Conservation (phyloP, 1,284 basidiomycete species). For the Ganoderma multipileum region DNA sequence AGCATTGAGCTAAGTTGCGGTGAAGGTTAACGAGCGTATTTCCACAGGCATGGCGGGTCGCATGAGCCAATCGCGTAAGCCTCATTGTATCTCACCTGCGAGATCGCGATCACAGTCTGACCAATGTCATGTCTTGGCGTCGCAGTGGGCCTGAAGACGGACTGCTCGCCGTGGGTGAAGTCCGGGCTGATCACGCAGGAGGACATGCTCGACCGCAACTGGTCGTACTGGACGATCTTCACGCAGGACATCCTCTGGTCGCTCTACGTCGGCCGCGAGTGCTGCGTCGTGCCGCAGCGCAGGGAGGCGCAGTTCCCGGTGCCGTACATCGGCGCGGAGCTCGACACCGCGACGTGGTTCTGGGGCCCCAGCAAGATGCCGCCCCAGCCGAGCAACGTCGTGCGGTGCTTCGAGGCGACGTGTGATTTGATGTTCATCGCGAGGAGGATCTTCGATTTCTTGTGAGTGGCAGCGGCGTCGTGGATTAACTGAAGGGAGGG, state of each 20-base stretch:
- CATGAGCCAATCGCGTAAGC: constrained; percentile 50
- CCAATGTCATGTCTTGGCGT: neutral
- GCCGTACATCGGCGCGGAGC: constrained; percentile 52
- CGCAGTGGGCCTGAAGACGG: constrained; percentile 62
- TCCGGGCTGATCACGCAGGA: constrained; percentile 54
- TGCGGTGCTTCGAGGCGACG: constrained; percentile 58
- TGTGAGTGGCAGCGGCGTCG: constrained; percentile 49
- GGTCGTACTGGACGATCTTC: constrained; percentile 62
- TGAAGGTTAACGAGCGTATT: constrained; percentile 9
- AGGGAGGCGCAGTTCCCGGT: constrained; percentile 46
- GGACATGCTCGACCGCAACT: constrained; percentile 61
- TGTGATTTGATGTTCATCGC: constrained; percentile 63
- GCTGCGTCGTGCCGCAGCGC: constrained; percentile 50
- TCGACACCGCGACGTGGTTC: constrained; percentile 53
- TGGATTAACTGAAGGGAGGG: neutral
- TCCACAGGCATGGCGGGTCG: constrained; percentile 57
- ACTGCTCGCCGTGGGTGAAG: constrained; percentile 62
- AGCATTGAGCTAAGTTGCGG: too few species aligned
- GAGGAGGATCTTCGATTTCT: constrained; percentile 61
- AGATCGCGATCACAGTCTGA: neutral
- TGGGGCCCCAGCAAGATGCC: constrained; percentile 47
- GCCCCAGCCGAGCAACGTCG: constrained; percentile 54
- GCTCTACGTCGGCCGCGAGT: constrained; percentile 64
- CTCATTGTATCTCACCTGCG: neutral
- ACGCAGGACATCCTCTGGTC: constrained; percentile 66